A percentile compares a stretch with the other conserved stretches of the same genome.
These are phyloP conservation scores for Orbilia javanica DNA, from an alignment of 2,329 filamentous ascomycete genomes.

Conservation along the genomic window DNA sequence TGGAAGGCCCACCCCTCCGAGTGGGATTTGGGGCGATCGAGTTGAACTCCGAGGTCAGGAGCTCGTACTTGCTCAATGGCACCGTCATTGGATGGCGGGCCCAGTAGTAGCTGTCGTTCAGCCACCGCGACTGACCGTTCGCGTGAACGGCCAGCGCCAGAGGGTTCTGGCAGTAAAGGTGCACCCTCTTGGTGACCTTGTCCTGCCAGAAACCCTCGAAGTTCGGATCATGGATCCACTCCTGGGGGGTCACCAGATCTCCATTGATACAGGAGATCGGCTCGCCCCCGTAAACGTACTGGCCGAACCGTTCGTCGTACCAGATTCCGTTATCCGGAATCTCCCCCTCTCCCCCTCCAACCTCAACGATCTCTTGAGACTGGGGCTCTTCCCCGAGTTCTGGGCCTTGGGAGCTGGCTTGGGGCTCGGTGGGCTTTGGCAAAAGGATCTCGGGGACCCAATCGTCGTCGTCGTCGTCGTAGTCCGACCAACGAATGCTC, in stretches of 20 bases:
- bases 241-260: background rate
- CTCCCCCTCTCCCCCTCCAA: background rate
- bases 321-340: background rate
- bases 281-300: background rate
- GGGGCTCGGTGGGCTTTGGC: slow-evolving; percentile 5
- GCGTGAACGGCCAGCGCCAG: background rate
- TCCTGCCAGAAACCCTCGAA: slow-evolving; percentile 42
- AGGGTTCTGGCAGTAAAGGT: background rate
- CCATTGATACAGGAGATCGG: slow-evolving; percentile 1
- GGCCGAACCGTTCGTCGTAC: background rate
- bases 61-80: slow-evolving; percentile 32
- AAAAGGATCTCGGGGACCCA: slow-evolving; percentile 41
- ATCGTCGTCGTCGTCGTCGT: slow-evolving; percentile 40
- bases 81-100: slow-evolving; percentile 46
- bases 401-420: background rate
- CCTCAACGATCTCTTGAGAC: background rate
- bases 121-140: background rate
- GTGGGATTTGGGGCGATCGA: background rate
- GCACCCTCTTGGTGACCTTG: background rate
- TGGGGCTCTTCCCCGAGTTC: slow-evolving; percentile 1
- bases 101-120: slow-evolving; percentile 31
- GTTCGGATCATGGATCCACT: slow-evolving; percentile 17
- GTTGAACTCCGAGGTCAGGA: slow-evolving; percentile 17
- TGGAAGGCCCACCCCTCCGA: slow-evolving; percentile 11
- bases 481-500: slow-evolving; percentile 21